Conservation (phyloP, 768 basidiomycete genomes). For the Tylopilus sp. region DNA sequence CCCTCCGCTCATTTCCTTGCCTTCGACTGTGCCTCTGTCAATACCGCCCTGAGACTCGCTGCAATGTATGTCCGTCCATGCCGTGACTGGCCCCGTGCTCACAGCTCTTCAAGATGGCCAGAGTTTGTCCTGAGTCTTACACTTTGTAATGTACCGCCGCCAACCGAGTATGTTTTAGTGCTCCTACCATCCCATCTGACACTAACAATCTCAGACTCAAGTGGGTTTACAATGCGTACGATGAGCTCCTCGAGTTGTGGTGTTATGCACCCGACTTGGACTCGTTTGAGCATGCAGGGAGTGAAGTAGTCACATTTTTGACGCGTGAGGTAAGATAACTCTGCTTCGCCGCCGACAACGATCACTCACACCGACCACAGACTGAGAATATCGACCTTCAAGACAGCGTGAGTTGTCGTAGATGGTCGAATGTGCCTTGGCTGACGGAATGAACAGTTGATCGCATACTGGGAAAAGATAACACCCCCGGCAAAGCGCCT, state of each 20-base stretch:
- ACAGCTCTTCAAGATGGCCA: conserved; percentile 51
- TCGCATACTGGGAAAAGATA: conserved; percentile 58
- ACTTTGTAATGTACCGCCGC: conserved; percentile 64
- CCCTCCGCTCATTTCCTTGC: conserved; percentile 72
- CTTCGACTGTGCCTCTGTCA: conserved; percentile 55
- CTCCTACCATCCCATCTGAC: neutral
- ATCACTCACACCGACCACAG: conserved; percentile 6
- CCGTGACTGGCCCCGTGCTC: neutral
- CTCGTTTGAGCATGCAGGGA: conserved; percentile 60
- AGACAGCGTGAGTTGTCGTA: conserved; percentile 52
- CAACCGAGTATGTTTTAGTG: conserved; percentile 52
- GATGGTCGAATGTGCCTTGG: neutral
- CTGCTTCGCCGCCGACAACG: neutral
- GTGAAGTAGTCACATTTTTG: conserved; percentile 54
- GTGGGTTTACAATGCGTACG: conserved; percentile 57
- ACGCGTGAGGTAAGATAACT: conserved; percentile 50
- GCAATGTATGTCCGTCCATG: conserved; percentile 47
- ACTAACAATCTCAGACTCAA: conserved; percentile 42
- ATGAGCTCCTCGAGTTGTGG: conserved; percentile 61
- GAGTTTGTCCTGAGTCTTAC: conserved; percentile 67
- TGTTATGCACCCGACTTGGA: conserved; percentile 65
- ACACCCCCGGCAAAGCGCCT: conserved; percentile 54
- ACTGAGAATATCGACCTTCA: conserved; percentile 46
- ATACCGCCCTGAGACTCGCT: conserved; percentile 60
- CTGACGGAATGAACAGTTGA: conserved; percentile 44